phyloP scores from a whole-genome alignment of 2,329 filamentous ascomycete genomes.

The Neonectria hederae region DNA sequence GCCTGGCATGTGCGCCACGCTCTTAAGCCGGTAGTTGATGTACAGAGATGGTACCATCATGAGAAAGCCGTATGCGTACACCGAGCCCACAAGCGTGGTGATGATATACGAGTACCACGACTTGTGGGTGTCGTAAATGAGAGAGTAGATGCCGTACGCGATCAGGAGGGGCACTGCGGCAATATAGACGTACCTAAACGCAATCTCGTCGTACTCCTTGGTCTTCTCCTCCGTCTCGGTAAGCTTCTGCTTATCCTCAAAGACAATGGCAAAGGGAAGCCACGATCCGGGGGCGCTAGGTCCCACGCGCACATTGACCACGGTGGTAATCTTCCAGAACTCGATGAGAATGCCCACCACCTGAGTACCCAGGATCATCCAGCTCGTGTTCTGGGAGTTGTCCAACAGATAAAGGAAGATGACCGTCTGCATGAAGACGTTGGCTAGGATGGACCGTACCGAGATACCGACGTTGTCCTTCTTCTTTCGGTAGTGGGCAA shows the following conservation, averaged over 20 bases:
- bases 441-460: slow-evolving; percentile 93
- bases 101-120: slow-evolving; percentile 98
- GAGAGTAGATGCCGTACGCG: slow-evolving; percentile 90
- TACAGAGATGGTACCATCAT: slow-evolving; percentile 99
- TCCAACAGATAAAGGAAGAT: slow-evolving; percentile 98
- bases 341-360: slow-evolving; percentile 78
- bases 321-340: slow-evolving; percentile 95
- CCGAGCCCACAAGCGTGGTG: slow-evolving; percentile 91
- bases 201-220: slow-evolving; percentile 97
- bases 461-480: slow-evolving; percentile 99
- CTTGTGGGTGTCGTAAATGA: slow-evolving; percentile 94
- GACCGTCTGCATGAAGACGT: slow-evolving; percentile 95
- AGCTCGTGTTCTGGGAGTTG: slow-evolving; percentile 96
- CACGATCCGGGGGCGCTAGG: slow-evolving; percentile 72
- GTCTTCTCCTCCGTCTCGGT: slow-evolving; percentile 97
- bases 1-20: slow-evolving; percentile 94
- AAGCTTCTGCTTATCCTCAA: slow-evolving; percentile 97
- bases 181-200: slow-evolving; percentile 97
- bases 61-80: slow-evolving; percentile 97
- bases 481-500: slow-evolving; percentile 98
- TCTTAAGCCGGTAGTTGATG: slow-evolving; percentile 98
- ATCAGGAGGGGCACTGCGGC: slow-evolving; percentile 87
- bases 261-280: slow-evolving; percentile 81
- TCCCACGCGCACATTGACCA: slow-evolving; percentile 87
- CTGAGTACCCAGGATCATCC: slow-evolving; percentile 98